phyloP scores from a whole-genome alignment of 169 alveolate species.

The Eimeria brunetti region DNA sequence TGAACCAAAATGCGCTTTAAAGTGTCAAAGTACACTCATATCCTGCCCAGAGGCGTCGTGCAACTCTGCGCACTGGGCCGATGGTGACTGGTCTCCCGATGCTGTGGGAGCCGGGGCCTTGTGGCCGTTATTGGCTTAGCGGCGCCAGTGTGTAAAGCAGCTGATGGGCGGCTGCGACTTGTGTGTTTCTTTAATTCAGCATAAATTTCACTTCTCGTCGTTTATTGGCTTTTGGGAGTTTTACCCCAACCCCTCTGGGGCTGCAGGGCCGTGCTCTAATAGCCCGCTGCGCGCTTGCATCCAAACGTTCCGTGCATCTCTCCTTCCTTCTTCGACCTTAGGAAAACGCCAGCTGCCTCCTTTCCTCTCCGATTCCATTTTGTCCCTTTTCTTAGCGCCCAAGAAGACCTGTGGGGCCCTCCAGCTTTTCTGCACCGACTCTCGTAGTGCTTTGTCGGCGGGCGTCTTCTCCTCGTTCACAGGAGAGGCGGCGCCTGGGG shows the following conservation, averaged over 20 bases:
- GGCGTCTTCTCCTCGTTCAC: not conserved
- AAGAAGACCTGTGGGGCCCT: not conserved
- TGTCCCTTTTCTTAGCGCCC: not conserved
- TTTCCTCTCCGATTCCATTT: not conserved
- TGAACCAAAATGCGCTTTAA: not conserved
- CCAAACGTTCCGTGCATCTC: not conserved
- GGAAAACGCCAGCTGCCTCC: not conserved
- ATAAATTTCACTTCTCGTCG: not conserved
- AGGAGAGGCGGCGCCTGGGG: not conserved
- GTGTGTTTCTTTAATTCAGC: not conserved
- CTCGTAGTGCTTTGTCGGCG: not conserved
- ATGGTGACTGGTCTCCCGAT: not conserved
- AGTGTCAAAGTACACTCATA: not conserved
- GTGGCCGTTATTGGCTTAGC: not conserved
- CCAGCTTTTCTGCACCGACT: not conserved
- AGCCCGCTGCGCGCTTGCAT: not conserved
- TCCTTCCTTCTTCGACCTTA: not conserved
- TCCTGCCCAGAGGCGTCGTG: not conserved
- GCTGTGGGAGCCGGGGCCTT: slow-evolving; percentile 3
- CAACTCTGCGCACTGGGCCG: not conserved
- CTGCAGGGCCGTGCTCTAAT: not conserved
- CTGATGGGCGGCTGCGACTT: not conserved
- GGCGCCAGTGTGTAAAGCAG: slow-evolving; percentile 6
- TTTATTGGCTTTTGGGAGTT: not conserved
- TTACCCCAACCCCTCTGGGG: not conserved